Conservation (phyloP, 345 rosid species). For the Brassica nigra region DNA sequence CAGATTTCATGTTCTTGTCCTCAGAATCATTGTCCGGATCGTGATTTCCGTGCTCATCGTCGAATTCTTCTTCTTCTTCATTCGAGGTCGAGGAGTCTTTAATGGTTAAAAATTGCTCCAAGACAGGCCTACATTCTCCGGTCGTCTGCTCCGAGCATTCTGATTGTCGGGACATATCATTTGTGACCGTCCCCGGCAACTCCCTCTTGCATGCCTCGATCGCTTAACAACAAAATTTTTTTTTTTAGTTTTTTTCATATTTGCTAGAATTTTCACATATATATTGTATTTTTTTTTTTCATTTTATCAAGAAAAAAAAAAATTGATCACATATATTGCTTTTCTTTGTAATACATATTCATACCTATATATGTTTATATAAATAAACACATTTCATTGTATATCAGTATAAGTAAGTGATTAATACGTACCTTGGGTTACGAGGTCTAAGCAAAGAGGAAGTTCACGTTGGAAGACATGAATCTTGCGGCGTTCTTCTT, state of each 20-base stretch:
- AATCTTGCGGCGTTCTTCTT: constrained; percentile 89
- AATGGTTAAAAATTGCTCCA: constrained; percentile 83
- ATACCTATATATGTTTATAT: background rate
- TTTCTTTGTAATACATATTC: background rate
- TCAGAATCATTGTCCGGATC: constrained; percentile 35
- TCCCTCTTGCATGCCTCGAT: constrained; percentile 78
- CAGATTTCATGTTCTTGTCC: constrained; percentile 68
- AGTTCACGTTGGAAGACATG: constrained; percentile 92
- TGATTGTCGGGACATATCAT: constrained; percentile 60
- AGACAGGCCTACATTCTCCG: constrained; percentile 64
- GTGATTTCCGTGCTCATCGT: constrained; percentile 38
- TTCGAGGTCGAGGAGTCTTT: constrained; percentile 41
- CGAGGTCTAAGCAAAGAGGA: constrained; percentile 92
- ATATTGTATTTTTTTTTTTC: background rate
- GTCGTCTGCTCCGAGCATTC: constrained; percentile 90
- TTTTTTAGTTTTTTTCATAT: background rate
- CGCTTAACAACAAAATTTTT: constrained; percentile 48
- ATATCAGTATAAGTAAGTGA: background rate
- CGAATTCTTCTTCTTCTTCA: constrained; percentile 50
- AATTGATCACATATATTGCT: background rate
- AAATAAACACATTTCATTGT: background rate
- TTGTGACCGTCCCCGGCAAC: constrained; percentile 59
- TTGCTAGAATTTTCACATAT: constrained; percentile 1
- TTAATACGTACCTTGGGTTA: constrained; percentile 63
- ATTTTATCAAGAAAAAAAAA: background rate